Evolutionary conservation across 257 asterid species (phyloP), one percentile per base, ranked within the genome.

Genomic region (Lantana camara): DNA sequence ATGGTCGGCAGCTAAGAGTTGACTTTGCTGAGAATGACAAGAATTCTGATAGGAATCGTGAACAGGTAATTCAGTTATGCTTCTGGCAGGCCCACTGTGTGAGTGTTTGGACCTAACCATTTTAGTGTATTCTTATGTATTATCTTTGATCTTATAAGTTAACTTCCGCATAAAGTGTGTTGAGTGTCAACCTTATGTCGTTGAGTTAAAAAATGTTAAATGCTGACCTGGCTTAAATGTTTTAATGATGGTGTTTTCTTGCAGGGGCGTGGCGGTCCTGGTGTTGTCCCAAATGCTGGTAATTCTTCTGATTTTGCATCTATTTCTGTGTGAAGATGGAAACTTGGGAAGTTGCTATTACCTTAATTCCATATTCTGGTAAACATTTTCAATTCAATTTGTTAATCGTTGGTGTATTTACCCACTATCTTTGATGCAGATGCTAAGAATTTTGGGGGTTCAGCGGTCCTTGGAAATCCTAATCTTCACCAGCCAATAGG

Each of bases 11-110:
- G 75, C 82, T 92, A 53, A 88, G 98, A 42, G 96, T 92, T 75
- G 98, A 92, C 79, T 92, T 89, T 61, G 98, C 98, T 35, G 97
- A 87, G 79, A 92, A 87, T 74, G 97, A 87, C 77, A 92, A 92
- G 81, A 87, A 88, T 72, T 65, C 88, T 48, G 94, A 88, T 74
- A 75, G 77, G 78, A 83, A 66, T 37, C 95, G 95, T 27, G 96
- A 85, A 57, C 97, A 85, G 84, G 97, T 85, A 67, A 73, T 64
- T 55, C 60, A 44, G 66, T 70, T 37, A 57, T 35, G 24, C 37
- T 11, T n/a, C 42, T 63, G 34, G 40, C 30, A n/a, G n/a, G n/a
- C n/a, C 52, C 68, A 12, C 49, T 7, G 30, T 68, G 21, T 12
- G 66, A 72, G 48, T 64, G 8, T 48, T 21, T 21, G 9, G 4